A percentile compares a stretch with the other conserved stretches of the same genome.
phyloP scores from a whole-genome alignment of 1,284 basidiomycete genomes.

The Boletus coffeatus region DNA sequence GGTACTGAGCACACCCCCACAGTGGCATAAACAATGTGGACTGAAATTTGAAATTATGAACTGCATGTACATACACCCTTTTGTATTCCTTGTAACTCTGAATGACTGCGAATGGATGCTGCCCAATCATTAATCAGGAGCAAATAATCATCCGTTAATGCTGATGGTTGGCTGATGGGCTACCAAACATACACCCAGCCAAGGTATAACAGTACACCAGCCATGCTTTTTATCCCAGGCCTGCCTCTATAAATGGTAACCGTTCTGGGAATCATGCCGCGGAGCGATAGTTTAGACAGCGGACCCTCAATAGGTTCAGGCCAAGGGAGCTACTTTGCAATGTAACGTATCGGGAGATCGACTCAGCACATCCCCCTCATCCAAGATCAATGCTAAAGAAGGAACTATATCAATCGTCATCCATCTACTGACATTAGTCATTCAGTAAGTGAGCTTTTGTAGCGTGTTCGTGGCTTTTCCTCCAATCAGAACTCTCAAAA shows the following conservation, averaged over 20 bases:
- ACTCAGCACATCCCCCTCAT: not conserved
- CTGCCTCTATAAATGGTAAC: not conserved
- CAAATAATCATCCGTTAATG: not conserved
- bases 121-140: not conserved
- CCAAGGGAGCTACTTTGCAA: not conserved
- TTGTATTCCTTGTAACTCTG: not conserved
- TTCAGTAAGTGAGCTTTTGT: not conserved
- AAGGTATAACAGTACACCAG: not conserved
- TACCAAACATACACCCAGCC: not conserved
- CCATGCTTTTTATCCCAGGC: not conserved
- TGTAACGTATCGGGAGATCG: not conserved
- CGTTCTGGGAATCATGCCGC: not conserved
- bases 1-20: slow-evolving; percentile 32
- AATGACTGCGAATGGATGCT: not conserved
- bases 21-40: slow-evolving; percentile 10
- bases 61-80: not conserved
- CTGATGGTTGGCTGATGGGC: not conserved
- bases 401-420: no score
- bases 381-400: not conserved
- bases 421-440: not conserved
- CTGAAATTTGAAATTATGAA: not conserved
- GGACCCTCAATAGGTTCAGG: not conserved
- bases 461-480: not conserved
- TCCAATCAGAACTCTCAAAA: not conserved
- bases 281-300: not conserved